Percentiles rank a stretch among this genome's conserved stretches.
These are phyloP conservation scores for Cladosporium velox DNA, from an alignment of 2,329 filamentous ascomycete species.

Conservation along the genomic window DNA sequence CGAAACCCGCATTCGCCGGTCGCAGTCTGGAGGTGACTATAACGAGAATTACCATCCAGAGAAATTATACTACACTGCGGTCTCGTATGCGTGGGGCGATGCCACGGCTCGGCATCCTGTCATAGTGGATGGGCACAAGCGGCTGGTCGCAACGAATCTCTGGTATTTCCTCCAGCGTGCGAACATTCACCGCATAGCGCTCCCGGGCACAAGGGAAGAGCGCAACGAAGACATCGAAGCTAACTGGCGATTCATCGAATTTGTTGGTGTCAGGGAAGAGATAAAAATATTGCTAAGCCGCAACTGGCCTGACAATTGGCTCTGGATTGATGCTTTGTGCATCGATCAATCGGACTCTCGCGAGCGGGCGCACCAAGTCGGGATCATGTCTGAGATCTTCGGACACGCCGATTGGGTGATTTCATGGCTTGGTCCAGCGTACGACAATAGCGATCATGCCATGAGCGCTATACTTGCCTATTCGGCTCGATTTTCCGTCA, in stretches of 20 bases:
- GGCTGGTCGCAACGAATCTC: not conserved
- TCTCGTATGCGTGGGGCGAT: conserved; percentile 25
- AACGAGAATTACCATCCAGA: no score
- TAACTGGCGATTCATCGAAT: no score
- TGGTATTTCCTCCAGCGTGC: not conserved
- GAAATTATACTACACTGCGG: conserved; percentile 1
- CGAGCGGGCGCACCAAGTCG: conserved; percentile 23
- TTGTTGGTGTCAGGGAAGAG: no score
- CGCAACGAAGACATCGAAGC: no score
- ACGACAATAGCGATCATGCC: not conserved
- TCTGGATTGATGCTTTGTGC: conserved; percentile 26
- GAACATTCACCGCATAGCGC: no score
- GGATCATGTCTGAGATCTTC: conserved; percentile 23
- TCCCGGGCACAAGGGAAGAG: no score
- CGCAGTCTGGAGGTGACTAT: no score
- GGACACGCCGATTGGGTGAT: not conserved
- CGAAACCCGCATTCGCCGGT: not conserved
- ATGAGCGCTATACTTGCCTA: not conserved
- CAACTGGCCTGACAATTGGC: not conserved
- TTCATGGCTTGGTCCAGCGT: not conserved
- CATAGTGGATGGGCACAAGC: not conserved
- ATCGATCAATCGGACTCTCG: conserved; percentile 21
- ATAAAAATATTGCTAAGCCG: no score
- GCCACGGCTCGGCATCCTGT: not conserved
- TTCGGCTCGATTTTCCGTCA: no score